A percentile compares a stretch with the other conserved stretches of the same genome.
These are phyloP conservation scores for Clitocybe nebularis DNA, from an alignment of 1,284 basidiomycete species.

Conservation along the genomic window DNA sequence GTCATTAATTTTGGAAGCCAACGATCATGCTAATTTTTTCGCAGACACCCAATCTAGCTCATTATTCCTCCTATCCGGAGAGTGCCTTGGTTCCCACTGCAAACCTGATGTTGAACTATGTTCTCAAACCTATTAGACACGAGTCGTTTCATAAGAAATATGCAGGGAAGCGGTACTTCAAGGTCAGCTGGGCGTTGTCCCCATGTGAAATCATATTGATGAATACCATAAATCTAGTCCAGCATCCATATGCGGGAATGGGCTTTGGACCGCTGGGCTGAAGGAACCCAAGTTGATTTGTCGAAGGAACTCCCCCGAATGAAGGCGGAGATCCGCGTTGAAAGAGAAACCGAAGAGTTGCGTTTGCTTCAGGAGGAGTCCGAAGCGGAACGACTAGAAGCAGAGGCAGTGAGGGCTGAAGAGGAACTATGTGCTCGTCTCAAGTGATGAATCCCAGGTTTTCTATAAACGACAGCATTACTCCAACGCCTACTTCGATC, in stretches of 20 bases:
- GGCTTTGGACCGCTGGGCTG: slow-evolving; percentile 55
- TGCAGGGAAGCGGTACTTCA: slow-evolving; percentile 65
- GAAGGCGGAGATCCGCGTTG: slow-evolving; percentile 35
- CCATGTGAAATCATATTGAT: not conserved
- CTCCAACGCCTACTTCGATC: not conserved
- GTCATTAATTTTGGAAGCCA: slow-evolving; percentile 23
- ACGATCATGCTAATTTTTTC: slow-evolving; percentile 13
- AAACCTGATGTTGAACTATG: slow-evolving; percentile 86
- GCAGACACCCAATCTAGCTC: slow-evolving; percentile 59
- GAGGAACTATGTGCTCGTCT: slow-evolving; percentile 7
- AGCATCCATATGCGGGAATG: slow-evolving; percentile 58
- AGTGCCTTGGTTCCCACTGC: slow-evolving; percentile 79
- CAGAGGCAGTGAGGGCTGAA: slow-evolving; percentile 8
- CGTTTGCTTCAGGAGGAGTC: slow-evolving; percentile 6
- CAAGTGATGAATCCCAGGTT: not conserved
- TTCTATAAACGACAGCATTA: not conserved
- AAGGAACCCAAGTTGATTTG: slow-evolving; percentile 43
- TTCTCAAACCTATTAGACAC: slow-evolving; percentile 64
- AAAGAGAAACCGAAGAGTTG: slow-evolving; percentile 11
- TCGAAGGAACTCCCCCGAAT: slow-evolving; percentile 41
- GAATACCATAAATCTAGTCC: slow-evolving; percentile 33
- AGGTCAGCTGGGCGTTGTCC: slow-evolving; percentile 19
- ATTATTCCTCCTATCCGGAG: slow-evolving; percentile 87
- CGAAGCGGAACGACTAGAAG: slow-evolving; percentile 5
- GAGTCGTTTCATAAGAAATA: slow-evolving; percentile 80